Conservation (phyloP, 2,329 filamentous ascomycete genomes). For the Neonectria punicea region DNA sequence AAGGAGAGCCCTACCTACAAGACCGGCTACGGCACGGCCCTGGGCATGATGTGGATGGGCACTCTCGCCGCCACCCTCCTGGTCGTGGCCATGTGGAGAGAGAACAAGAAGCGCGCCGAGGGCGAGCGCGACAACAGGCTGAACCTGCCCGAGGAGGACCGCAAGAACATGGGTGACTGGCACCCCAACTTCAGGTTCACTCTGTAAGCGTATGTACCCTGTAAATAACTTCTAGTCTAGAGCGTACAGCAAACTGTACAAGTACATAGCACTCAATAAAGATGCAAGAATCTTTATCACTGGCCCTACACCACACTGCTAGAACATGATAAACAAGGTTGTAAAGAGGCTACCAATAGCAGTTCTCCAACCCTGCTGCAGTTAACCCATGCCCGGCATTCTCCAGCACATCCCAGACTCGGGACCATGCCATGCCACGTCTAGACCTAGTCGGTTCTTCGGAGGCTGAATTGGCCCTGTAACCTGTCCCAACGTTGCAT, state of each 20-base stretch:
- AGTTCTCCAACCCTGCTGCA: not conserved
- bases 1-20: constrained; percentile 59
- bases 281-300: not conserved
- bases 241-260: not conserved
- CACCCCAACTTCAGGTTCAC: constrained; percentile 51
- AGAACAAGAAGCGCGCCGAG: constrained; percentile 49
- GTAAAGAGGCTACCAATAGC: not conserved
- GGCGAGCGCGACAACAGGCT: constrained; percentile 47
- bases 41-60: constrained; percentile 59
- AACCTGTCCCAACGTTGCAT: constrained; percentile 14
- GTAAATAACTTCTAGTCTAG: not conserved
- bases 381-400: not conserved
- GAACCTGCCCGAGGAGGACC: constrained; percentile 41
- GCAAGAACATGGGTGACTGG: constrained; percentile 50
- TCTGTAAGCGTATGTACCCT: constrained; percentile 52
- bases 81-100: constrained; percentile 44
- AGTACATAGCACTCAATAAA: not conserved
- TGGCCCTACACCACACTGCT: not conserved
- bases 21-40: constrained; percentile 60
- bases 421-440: not conserved
- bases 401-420: not conserved
- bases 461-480: not conserved
- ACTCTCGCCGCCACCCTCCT: constrained; percentile 48
- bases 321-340: not conserved
- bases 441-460: not conserved